These are phyloP conservation scores for Dendrobium nobile DNA, from an alignment of 106 monocot species.

Conservation along the genomic window DNA sequence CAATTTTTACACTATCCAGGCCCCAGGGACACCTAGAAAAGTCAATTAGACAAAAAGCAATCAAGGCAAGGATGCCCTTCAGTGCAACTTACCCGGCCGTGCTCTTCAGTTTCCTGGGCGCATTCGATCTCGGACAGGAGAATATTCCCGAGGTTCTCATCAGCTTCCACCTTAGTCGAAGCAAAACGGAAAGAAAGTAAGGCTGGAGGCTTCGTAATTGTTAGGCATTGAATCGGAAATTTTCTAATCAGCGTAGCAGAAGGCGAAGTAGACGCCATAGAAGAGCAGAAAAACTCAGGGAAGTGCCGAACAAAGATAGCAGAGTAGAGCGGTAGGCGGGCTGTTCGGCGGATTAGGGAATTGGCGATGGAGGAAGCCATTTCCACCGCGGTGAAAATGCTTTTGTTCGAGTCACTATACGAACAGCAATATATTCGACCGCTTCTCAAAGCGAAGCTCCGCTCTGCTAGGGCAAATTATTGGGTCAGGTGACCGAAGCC, in stretches of 20 bases:
- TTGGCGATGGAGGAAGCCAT: slow-evolving; percentile 21
- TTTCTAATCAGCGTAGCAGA: slow-evolving; percentile 1
- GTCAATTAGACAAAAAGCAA: background rate
- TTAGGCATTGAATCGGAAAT: background rate
- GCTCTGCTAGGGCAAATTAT: no score
- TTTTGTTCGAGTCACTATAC: background rate
- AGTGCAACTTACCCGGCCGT: background rate
- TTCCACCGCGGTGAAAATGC: background rate
- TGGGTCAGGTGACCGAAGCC: no score
- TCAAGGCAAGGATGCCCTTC: background rate
- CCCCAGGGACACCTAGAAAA: background rate
- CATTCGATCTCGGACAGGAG: slow-evolving; percentile 40
- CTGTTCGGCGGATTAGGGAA: slow-evolving; percentile 22
- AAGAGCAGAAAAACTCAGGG: slow-evolving; percentile 2
- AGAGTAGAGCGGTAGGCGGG: background rate
- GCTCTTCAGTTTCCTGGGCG: slow-evolving; percentile 12
- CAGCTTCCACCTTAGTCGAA: slow-evolving; percentile 17
- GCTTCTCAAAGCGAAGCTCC: background rate
- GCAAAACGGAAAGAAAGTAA: slow-evolving; percentile 16
- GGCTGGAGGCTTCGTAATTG: background rate
- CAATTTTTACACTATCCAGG: background rate
- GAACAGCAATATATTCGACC: background rate
- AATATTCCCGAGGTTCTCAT: slow-evolving; percentile 40
- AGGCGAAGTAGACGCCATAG: slow-evolving; percentile 4
- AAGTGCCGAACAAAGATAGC: background rate